Conservation (phyloP, 2,329 filamentous ascomycete genomes). For the Beauveria varroae region DNA sequence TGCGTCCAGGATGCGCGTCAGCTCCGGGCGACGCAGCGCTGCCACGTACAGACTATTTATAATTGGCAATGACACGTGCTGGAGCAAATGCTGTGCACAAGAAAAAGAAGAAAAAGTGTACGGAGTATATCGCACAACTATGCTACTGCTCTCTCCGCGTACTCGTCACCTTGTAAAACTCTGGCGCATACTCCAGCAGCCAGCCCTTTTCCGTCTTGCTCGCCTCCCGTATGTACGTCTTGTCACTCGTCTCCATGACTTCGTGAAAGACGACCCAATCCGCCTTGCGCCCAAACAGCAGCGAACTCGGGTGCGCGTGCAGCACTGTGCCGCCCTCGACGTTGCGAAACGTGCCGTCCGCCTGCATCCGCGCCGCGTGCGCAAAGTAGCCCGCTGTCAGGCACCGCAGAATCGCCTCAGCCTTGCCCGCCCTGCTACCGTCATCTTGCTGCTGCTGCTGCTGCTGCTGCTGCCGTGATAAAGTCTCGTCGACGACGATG, state of each 20-base stretch:
- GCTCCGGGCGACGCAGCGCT: too few relatives aligned
- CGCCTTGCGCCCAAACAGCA: constrained; percentile 94
- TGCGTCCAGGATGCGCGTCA: too few relatives aligned
- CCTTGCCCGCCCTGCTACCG: constrained; percentile 24
- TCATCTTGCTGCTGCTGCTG: constrained; percentile 15
- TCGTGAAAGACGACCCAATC: constrained; percentile 97
- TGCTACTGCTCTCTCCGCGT: constrained; percentile 16
- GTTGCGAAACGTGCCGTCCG: constrained; percentile 82
- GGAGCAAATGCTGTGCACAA: not conserved
- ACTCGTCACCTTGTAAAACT: constrained; percentile 61
- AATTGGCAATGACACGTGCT: not conserved
- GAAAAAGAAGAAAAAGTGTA: not conserved
- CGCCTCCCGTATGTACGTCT: constrained; percentile 84
- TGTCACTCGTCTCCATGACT: constrained; percentile 79
- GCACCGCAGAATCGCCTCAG: constrained; percentile 74
- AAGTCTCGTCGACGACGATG: constrained; percentile 58
- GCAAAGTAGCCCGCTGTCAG: constrained; percentile 88
- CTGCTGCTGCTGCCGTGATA: constrained; percentile 28
- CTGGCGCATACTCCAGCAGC: constrained; percentile 80
- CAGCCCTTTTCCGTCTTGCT: constrained; percentile 93
- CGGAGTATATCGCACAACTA: not conserved
- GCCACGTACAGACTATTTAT: too few relatives aligned
- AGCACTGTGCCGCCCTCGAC: constrained; percentile 72
- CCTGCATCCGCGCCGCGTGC: constrained; percentile 87
- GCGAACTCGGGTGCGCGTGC: constrained; percentile 81